Evolutionary conservation across 805 yeast genomes (phyloP).

Genomic region (Candida stauntonica): DNA sequence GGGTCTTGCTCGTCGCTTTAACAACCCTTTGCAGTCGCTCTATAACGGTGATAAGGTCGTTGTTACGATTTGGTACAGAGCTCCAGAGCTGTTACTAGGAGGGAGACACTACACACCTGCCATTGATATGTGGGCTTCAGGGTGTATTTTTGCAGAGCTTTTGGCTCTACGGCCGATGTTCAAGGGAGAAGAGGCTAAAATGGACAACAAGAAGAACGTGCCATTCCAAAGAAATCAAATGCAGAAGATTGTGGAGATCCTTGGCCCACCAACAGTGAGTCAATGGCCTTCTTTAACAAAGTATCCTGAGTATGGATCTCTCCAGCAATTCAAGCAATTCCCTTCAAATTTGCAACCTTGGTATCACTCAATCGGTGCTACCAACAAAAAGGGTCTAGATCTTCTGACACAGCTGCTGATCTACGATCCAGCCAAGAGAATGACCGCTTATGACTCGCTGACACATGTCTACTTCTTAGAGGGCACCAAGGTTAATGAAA

Average conservation of each 20-base stretch:
- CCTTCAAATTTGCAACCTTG: conserved; percentile 71
- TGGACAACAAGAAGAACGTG: conserved; percentile 87
- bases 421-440: conserved; percentile 77
- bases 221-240: conserved; percentile 94
- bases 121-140: conserved; percentile 93
- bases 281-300: conserved; percentile 74
- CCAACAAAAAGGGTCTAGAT: conserved; percentile 62
- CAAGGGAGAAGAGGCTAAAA: conserved; percentile 96
- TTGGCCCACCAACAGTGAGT: conserved; percentile 81
- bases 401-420: conserved; percentile 61
- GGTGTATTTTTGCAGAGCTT: conserved; percentile 90
- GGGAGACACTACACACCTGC: conserved; percentile 92
- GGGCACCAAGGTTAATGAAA: conserved; percentile 59
- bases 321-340: conserved; percentile 54
- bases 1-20: conserved; percentile 85
- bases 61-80: conserved; percentile 95
- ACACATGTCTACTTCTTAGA: conserved; percentile 77
- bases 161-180: conserved; percentile 87
- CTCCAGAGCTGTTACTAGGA: conserved; percentile 88
- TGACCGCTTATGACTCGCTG: conserved; percentile 75
- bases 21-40: conserved; percentile 78
- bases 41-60: conserved; percentile 94
- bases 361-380: conserved; percentile 81
- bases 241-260: conserved; percentile 84
- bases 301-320: conserved; percentile 78